A percentile compares a stretch with the other conserved stretches of the same genome.
Evolutionary conservation across 2,329 filamentous ascomycete genomes (phyloP).

Genomic region (Monilinia polystroma): DNA sequence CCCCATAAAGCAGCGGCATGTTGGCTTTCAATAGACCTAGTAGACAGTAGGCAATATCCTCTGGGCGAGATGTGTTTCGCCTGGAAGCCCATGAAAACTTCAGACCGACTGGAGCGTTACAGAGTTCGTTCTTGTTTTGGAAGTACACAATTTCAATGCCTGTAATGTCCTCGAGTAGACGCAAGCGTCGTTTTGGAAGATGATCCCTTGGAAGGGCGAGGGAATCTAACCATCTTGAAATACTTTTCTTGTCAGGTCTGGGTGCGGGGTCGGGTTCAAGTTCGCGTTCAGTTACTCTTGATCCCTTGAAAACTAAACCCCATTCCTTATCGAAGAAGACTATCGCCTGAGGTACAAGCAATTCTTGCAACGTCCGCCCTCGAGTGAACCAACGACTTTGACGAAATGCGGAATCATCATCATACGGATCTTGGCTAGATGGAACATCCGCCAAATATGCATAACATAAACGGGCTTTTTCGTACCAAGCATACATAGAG

Average conservation of each 20-base stretch:
- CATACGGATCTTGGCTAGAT: not conserved
- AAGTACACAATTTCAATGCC: not conserved
- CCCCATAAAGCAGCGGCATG: slow-evolving; percentile 3
- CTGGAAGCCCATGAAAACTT: slow-evolving; percentile 8
- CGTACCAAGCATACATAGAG: slow-evolving; percentile 28
- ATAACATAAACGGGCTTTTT: slow-evolving; percentile 23
- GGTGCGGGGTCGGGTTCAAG: not conserved
- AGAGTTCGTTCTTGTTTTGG: not conserved
- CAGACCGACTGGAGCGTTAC: not conserved
- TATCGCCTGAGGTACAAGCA: slow-evolving; percentile 12
- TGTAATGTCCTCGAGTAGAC: not conserved
- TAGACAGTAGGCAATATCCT: slow-evolving; percentile 19
- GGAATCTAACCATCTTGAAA: not conserved
- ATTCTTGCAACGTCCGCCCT: slow-evolving; percentile 20
- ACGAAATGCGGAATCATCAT: not conserved
- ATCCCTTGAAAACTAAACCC: not conserved
- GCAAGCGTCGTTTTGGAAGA: not conserved
- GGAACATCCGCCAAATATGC: slow-evolving; percentile 24
- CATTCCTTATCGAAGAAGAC: slow-evolving; percentile 11
- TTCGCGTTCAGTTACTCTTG: not conserved
- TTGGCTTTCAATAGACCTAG: slow-evolving; percentile 16
- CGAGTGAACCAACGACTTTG: slow-evolving; percentile 21
- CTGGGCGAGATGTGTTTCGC: slow-evolving; percentile 12
- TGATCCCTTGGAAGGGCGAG: not conserved
- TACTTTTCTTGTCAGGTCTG: not conserved